phyloP scores from a whole-genome alignment of 805 yeast species.

The Yamadazyma philogaea region DNA sequence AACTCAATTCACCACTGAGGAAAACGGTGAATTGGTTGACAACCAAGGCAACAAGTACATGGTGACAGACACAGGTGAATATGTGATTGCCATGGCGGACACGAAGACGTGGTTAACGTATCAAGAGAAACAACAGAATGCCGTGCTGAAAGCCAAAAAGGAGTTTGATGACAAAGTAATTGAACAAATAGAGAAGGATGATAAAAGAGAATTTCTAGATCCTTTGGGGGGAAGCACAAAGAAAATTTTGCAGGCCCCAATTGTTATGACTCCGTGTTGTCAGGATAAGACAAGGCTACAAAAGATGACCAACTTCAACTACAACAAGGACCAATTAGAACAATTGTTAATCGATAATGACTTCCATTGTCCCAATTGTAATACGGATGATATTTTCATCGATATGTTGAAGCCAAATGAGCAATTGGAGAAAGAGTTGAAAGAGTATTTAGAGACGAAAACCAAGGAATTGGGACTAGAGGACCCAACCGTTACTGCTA shows the following conservation, averaged over 20 bases:
- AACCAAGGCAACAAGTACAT: constrained; percentile 58
- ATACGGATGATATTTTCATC: constrained; percentile 64
- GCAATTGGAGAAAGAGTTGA: constrained; percentile 54
- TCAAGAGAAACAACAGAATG: constrained; percentile 63
- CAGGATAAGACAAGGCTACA: constrained; percentile 53
- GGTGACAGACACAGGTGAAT: constrained; percentile 93
- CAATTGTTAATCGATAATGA: constrained; percentile 69
- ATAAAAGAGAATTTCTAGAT: constrained; percentile 51
- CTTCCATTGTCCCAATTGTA: constrained; percentile 88
- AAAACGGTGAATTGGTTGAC: constrained; percentile 43
- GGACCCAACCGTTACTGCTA: constrained; percentile 22
- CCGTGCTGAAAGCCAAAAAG: constrained; percentile 45
- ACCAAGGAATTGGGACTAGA: constrained; percentile 32
- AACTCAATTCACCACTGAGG: constrained; percentile 32
- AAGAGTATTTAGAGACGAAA: constrained; percentile 44
- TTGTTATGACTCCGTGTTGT: constrained; percentile 81
- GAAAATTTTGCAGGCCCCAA: constrained; percentile 62
- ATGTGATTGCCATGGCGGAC: constrained; percentile 95
- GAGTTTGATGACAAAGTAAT: constrained; percentile 46
- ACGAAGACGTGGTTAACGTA: constrained; percentile 83
- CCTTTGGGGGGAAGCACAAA: constrained; percentile 52
- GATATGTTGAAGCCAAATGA: constrained; percentile 67
- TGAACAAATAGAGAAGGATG: constrained; percentile 28
- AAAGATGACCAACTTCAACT: constrained; percentile 43
- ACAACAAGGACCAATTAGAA: constrained; percentile 37